A percentile compares a stretch with the other conserved stretches of the same genome.
These are phyloP conservation scores for Quercus parvula DNA, from an alignment of 306 rosid species.

Conservation along the genomic window DNA sequence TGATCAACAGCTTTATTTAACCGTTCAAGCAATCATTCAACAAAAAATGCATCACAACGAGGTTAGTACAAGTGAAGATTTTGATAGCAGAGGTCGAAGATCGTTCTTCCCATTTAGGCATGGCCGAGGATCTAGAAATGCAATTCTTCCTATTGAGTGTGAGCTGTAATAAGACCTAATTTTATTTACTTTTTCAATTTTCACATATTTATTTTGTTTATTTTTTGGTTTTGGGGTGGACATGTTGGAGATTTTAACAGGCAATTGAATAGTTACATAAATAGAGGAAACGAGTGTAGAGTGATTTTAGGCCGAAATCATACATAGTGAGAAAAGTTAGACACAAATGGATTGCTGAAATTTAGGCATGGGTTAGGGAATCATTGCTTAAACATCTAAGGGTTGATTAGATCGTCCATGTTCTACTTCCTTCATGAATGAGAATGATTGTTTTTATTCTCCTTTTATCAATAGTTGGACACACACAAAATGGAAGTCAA, in stretches of 20 bases:
- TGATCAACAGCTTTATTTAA: slow-evolving; percentile 45
- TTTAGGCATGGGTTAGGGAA: slow-evolving; percentile 26
- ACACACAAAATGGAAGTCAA: slow-evolving; percentile 19
- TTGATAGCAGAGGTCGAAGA: slow-evolving; percentile 42
- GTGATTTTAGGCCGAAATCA: slow-evolving; percentile 22
- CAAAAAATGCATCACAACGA: slow-evolving; percentile 20
- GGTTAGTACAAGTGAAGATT: slow-evolving; percentile 38
- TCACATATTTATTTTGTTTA: background rate
- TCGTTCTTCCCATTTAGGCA: slow-evolving; percentile 59
- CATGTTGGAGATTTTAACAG: background rate
- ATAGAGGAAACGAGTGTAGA: slow-evolving; percentile 8
- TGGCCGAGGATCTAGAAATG: slow-evolving; percentile 40
- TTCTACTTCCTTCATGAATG: slow-evolving; percentile 33
- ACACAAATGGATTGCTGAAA: slow-evolving; percentile 21
- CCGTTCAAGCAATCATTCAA: slow-evolving; percentile 38
- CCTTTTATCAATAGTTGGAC: slow-evolving; percentile 4
- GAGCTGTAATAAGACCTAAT: slow-evolving; percentile 27
- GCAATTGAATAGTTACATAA: background rate
- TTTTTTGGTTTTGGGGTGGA: slow-evolving; percentile 16
- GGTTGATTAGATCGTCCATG: slow-evolving; percentile 1
- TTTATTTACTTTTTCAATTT: background rate
- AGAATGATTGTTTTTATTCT: slow-evolving; percentile 29
- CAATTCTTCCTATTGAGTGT: slow-evolving; percentile 43
- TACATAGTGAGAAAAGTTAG: slow-evolving; percentile 10
- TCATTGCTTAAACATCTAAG: slow-evolving; percentile 37